phyloP scores from a whole-genome alignment of 2,329 filamentous ascomycete genomes.

The Calonectria pseudoreteaudii region DNA sequence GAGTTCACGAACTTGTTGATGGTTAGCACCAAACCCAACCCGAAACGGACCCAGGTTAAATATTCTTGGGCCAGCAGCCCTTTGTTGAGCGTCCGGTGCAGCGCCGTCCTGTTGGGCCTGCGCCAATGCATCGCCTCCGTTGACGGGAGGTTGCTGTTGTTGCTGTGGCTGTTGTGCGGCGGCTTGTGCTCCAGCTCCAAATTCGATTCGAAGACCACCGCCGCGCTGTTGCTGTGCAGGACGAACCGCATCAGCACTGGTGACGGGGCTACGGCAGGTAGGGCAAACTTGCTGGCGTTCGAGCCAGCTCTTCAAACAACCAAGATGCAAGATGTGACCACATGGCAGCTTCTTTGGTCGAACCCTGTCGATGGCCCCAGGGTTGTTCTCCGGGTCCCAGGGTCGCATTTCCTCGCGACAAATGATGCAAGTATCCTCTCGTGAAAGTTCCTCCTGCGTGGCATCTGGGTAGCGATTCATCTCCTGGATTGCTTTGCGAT shows the following conservation, averaged over 20 bases:
- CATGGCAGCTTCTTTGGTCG: slow-evolving; percentile 97
- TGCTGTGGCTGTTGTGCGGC: slow-evolving; percentile 31
- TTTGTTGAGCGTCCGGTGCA: slow-evolving; percentile 35
- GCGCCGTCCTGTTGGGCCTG: slow-evolving; percentile 39
- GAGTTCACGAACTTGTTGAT: slow-evolving; percentile 73
- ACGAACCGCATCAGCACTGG: slow-evolving; percentile 43
- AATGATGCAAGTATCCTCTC: slow-evolving; percentile 96
- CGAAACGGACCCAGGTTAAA: slow-evolving; percentile 81
- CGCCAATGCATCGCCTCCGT: slow-evolving; percentile 31
- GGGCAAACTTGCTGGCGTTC: slow-evolving; percentile 98
- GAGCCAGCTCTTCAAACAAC: slow-evolving; percentile 95
- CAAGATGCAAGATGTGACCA: slow-evolving; percentile 93
- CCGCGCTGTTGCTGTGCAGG: slow-evolving; percentile 43
- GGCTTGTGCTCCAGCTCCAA: slow-evolving; percentile 39
- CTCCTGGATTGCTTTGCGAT: slow-evolving; percentile 89
- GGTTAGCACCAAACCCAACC: slow-evolving; percentile 81
- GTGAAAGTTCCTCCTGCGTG: slow-evolving; percentile 83
- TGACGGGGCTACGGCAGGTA: slow-evolving; percentile 87
- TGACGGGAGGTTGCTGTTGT: slow-evolving; percentile 38
- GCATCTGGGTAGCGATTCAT: slow-evolving; percentile 97
- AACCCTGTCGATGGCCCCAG: slow-evolving; percentile 82
- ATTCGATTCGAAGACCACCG: slow-evolving; percentile 47
- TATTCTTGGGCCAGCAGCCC: slow-evolving; percentile 64
- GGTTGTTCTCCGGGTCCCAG: slow-evolving; percentile 71
- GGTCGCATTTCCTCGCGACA: slow-evolving; percentile 95